Conservation (phyloP, 768 basidiomycete species). For the Tylopilus plumbeoviolaceoides region DNA sequence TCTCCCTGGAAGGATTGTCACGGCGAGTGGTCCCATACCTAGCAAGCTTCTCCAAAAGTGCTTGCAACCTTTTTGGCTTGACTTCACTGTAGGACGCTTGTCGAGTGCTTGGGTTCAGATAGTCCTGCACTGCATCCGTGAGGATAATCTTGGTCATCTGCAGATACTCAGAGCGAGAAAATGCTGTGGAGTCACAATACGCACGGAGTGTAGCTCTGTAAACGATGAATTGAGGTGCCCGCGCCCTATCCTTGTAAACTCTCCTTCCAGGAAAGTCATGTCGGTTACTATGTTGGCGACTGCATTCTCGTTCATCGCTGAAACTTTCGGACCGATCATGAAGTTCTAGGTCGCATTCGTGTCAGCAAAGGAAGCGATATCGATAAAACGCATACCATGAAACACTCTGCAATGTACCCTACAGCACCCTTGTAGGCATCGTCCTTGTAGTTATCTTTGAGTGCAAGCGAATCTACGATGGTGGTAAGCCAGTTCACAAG, state of each 20-base stretch:
- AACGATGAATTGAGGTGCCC: slow-evolving; percentile 70
- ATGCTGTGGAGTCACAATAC: slow-evolving; percentile 19
- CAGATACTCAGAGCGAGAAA: slow-evolving; percentile 5
- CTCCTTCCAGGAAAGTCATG: slow-evolving; percentile 84
- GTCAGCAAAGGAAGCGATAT: slow-evolving; percentile 1
- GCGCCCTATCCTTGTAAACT: slow-evolving; percentile 72
- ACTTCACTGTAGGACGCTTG: slow-evolving; percentile 63
- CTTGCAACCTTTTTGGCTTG: slow-evolving; percentile 67
- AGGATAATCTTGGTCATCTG: slow-evolving; percentile 74
- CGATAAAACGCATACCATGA: slow-evolving; percentile 64
- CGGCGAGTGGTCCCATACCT: slow-evolving; percentile 61
- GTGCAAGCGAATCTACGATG: slow-evolving; percentile 83
- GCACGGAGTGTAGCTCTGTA: slow-evolving; percentile 72
- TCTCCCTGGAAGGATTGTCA: slow-evolving; percentile 55
- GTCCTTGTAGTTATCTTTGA: slow-evolving; percentile 84
- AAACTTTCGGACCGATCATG: slow-evolving; percentile 68
- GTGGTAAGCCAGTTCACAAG: slow-evolving; percentile 96
- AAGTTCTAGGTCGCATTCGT: slow-evolving; percentile 51
- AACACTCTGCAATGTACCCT: slow-evolving; percentile 79
- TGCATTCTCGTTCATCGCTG: slow-evolving; percentile 84
- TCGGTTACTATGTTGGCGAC: slow-evolving; percentile 83
- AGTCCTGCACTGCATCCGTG: slow-evolving; percentile 72
- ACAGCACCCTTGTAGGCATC: slow-evolving; percentile 87
- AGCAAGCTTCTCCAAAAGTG: slow-evolving; percentile 75
- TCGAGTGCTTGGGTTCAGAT: slow-evolving; percentile 65